Conservation (phyloP, 768 basidiomycete species). For the Saitozyma sp. region DNA sequence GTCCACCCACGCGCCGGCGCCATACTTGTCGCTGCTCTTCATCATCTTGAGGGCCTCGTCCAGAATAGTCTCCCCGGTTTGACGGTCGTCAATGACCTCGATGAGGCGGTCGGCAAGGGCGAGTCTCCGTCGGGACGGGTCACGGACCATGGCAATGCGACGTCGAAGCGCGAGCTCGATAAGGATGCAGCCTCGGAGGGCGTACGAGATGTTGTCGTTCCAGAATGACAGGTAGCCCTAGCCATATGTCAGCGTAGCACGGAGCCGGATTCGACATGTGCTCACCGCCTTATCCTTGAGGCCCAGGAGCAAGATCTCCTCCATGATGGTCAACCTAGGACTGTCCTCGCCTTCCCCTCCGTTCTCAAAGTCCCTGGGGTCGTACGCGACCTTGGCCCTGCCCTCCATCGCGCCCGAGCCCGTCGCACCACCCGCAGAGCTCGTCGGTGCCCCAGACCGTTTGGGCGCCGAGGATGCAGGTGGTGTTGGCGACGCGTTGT, state of each 20-base stretch:
- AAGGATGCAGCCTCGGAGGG: conserved; percentile 95
- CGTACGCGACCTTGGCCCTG: conserved; percentile 84
- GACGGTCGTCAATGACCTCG: conserved; percentile 86
- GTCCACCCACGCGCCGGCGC: conserved; percentile 92
- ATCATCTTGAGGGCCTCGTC: conserved; percentile 97
- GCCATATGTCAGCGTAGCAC: background rate
- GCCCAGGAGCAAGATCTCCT: conserved; percentile 90
- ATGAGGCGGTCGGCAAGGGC: conserved; percentile 79
- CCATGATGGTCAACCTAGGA: conserved; percentile 90
- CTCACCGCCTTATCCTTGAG: conserved; percentile 92
- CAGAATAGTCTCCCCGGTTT: conserved; percentile 92
- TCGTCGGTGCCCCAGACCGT: conserved; percentile 13
- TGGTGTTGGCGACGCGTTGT: conserved; percentile 16
- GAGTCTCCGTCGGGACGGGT: conserved; percentile 71
- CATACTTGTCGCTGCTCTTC: conserved; percentile 71
- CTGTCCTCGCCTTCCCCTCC: conserved; percentile 61
- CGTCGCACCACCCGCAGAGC: conserved; percentile 48
- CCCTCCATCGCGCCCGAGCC: conserved; percentile 69
- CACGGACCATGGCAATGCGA: conserved; percentile 85
- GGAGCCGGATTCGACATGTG: background rate
- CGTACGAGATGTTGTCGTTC: conserved; percentile 99
- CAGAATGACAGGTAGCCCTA: conserved; percentile 96
- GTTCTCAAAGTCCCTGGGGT: conserved; percentile 76
- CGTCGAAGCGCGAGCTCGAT: conserved; percentile 94
- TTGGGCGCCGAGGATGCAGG: conserved; percentile 20